Evolutionary conservation across 257 asterid genomes (phyloP), one percentile per base, ranked within the genome.

Genomic region (Solanum verrucosum): DNA sequence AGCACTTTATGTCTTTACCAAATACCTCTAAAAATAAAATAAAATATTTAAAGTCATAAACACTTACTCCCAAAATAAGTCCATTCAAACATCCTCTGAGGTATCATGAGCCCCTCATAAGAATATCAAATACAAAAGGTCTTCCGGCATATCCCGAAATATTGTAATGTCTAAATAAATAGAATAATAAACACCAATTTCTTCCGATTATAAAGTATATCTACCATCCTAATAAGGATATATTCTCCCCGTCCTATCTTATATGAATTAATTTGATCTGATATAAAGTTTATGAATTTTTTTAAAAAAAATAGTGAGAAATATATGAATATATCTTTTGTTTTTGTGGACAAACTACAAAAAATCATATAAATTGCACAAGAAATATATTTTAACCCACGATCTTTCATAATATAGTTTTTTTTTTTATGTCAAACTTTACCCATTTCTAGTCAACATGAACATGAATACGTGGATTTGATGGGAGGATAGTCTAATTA

Each of bases 281-380:
- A 56, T 56, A 56, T 56, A 7, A 56, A 7, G 2, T 2, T 20
- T 18, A 18, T 18, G 65, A 56, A 16, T 2, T 56, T 18, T 52
- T 18, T 2, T 0, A 0, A 5, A 18, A 56, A 56, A 0, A 18
- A 7, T 2, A 18, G n/a, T 56, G 10, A 56, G 10, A 56, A 56
- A 20, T 56, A 56, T 3, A 7, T 56, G n/a, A 56, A 56, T 20
- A 4, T 56, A 7, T 56, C 2, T 56, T 49, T 56, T 52, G 8
- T 7, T 18, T 56, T 0, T 56, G 7, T 46, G 56, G 65, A 56
- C 11, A 18, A 20, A 46, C 56, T 46, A 46, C 56, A 46, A 46
- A 46, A 46, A 14, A 46, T 46, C 56, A 46, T 46, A 46, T 46
- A 46, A 46, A 46, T 46, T 46, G 56, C 56, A 14, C 20, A 46